A percentile compares a stretch with the other conserved stretches of the same genome.
phyloP scores from a whole-genome alignment of 208 protist genomes.

The Crithidia acanthocephali region DNA sequence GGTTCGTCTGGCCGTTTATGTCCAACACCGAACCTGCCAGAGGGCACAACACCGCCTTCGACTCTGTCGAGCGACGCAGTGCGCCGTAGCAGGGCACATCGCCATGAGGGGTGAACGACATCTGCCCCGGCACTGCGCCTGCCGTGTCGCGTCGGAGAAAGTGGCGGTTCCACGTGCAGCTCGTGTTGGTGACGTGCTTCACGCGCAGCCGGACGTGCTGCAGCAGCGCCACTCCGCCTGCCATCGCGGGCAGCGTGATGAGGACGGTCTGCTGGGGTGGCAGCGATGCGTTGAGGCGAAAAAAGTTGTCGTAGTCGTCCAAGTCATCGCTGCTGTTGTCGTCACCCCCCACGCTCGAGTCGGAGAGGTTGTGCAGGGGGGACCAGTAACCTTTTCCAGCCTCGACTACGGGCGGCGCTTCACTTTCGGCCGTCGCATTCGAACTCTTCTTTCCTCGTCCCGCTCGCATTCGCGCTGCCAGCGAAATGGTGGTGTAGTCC shows the following conservation, averaged over 20 bases:
- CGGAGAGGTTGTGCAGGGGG: too few relatives aligned
- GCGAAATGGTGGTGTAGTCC: too few relatives aligned
- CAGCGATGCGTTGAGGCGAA: background rate
- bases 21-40: background rate
- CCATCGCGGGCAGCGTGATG: slow-evolving; percentile 14
- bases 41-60: background rate
- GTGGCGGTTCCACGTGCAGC: slow-evolving; percentile 24
- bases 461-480: too few relatives aligned
- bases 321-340: too few relatives aligned
- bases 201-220: slow-evolving; percentile 12
- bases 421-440: too few relatives aligned
- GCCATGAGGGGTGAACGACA: too few relatives aligned
- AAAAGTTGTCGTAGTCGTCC: too few relatives aligned
- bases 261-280: background rate
- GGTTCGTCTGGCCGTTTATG: background rate
- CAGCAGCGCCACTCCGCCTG: slow-evolving; percentile 15
- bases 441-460: too few relatives aligned
- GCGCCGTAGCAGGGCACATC: slow-evolving; percentile 17
- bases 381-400: too few relatives aligned
- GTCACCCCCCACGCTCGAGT: too few relatives aligned
- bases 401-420: too few relatives aligned
- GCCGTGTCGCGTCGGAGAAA: background rate
- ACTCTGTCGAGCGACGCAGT: background rate
- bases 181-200: slow-evolving; percentile 17
- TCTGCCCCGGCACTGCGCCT: too few relatives aligned